phyloP scores from a whole-genome alignment of 495 filamentous ascomycete species.

The Corynascus novoguineensis region DNA sequence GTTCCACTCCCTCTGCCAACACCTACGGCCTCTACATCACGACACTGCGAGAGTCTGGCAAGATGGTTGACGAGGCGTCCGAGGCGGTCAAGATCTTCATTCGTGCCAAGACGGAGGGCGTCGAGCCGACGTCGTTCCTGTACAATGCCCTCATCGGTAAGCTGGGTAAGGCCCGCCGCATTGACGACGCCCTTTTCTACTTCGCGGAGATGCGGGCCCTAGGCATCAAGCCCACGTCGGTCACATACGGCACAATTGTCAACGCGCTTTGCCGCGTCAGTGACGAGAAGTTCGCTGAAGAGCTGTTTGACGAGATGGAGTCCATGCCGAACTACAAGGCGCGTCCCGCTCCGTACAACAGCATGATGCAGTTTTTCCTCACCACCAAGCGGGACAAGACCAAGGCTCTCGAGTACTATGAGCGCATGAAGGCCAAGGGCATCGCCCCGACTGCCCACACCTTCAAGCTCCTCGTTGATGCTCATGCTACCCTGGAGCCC shows the following conservation, averaged over 20 bases:
- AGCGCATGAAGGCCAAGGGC: conserved; percentile 80
- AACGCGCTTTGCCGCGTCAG: conserved; percentile 96
- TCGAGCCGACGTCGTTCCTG: conserved; percentile 91
- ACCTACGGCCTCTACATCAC: conserved; percentile 98
- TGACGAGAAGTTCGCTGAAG: conserved; percentile 94
- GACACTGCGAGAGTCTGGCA: conserved; percentile 89
- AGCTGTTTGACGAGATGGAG: conserved; percentile 99
- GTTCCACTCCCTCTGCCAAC: conserved; percentile 87
- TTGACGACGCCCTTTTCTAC: conserved; percentile 96
- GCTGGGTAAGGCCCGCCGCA: conserved; percentile 92
- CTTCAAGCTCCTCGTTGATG: conserved; percentile 95
- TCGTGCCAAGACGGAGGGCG: conserved; percentile 85
- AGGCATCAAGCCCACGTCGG: conserved; percentile 90
- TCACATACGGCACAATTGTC: conserved; percentile 97
- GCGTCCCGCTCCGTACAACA: conserved; percentile 93
- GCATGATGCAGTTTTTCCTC: conserved; percentile 98
- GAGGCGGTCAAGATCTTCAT: conserved; percentile 97
- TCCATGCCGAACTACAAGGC: conserved; percentile 98
- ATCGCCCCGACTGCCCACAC: conserved; percentile 93
- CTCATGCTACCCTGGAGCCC: conserved; percentile 89
- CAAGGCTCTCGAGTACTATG: conserved; percentile 94
- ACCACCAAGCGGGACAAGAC: conserved; percentile 89
- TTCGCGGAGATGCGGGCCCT: conserved; percentile 93
- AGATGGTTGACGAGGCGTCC: conserved; percentile 94
- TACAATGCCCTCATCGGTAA: conserved; percentile 99